Evolutionary conservation across 306 rosid genomes (phyloP).

Genomic region (Sicyos edulis): DNA sequence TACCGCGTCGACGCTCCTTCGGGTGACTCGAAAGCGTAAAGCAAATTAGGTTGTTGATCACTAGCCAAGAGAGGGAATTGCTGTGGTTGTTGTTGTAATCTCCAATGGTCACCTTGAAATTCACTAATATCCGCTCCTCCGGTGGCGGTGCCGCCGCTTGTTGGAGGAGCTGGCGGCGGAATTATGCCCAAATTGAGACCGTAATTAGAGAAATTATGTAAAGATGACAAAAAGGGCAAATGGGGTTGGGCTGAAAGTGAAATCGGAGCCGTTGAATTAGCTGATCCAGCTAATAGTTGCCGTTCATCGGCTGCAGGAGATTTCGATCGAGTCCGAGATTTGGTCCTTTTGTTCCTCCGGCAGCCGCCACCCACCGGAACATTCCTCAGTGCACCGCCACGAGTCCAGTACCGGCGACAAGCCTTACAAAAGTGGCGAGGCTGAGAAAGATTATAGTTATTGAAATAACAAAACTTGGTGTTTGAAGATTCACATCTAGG

Average conservation of each 20-base stretch:
- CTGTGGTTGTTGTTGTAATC: conserved; percentile 23
- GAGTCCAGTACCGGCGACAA: conserved; percentile 88
- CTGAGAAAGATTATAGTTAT: no score
- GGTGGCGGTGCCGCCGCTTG: neutral
- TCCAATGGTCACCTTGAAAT: conserved; percentile 61
- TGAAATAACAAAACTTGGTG: conserved; percentile 26
- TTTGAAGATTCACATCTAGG: conserved; percentile 82
- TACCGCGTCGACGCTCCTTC: neutral
- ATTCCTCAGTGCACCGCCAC: conserved; percentile 74
- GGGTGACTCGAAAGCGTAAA: conserved; percentile 32
- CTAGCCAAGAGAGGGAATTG: no score
- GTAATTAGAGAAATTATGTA: conserved; percentile 41
- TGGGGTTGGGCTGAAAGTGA: conserved; percentile 44
- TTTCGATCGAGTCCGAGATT: conserved; percentile 36
- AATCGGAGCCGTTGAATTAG: conserved; percentile 35
- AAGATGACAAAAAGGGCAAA: conserved; percentile 46
- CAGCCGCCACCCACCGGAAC: conserved; percentile 95
- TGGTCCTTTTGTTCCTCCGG: conserved; percentile 65
- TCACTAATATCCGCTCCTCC: conserved; percentile 28
- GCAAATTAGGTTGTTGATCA: conserved; percentile 22
- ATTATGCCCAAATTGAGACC: conserved; percentile 34
- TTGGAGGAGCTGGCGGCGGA: conserved; percentile 29
- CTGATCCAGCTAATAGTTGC: conserved; percentile 28
- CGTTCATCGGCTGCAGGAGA: conserved; percentile 31
- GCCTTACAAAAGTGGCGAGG: conserved; percentile 45